A percentile compares a stretch with the other conserved stretches of the same genome.
These are phyloP conservation scores for Eucalyptus pauciflora DNA, from an alignment of 345 rosid species.

Conservation along the genomic window DNA sequence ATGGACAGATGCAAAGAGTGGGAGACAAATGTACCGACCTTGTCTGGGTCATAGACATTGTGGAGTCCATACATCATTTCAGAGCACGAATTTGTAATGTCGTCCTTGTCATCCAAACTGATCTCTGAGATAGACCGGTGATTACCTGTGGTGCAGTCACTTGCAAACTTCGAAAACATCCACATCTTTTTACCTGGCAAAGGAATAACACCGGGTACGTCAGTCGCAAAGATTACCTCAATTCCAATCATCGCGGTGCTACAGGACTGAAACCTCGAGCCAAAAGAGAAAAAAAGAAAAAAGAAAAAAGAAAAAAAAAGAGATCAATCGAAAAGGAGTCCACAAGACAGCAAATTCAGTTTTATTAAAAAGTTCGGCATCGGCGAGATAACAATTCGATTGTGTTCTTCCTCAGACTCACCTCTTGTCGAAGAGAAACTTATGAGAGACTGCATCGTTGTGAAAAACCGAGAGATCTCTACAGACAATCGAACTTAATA, in stretches of 20 bases:
- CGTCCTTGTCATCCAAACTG: slow-evolving; percentile 55
- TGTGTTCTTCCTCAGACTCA: neutral
- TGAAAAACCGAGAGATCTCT: neutral
- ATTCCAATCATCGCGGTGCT: neutral
- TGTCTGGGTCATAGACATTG: slow-evolving; percentile 82
- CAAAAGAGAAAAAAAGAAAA: neutral
- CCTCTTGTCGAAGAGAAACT: neutral
- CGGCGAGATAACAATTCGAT: neutral
- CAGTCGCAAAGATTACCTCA: neutral
- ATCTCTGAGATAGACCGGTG: slow-evolving; percentile 57
- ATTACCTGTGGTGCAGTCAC: slow-evolving; percentile 73
- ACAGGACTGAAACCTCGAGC: neutral
- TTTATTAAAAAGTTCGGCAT: neutral
- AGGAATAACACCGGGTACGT: neutral
- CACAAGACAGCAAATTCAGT: neutral
- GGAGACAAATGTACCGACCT: slow-evolving; percentile 23
- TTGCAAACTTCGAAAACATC: slow-evolving; percentile 79
- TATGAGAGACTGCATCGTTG: neutral
- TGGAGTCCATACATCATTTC: slow-evolving; percentile 85
- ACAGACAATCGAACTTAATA: neutral
- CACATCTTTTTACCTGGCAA: slow-evolving; percentile 67
- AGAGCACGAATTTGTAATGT: slow-evolving; percentile 77
- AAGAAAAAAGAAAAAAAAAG: neutral
- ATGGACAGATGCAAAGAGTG: neutral
- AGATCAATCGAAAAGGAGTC: neutral